Evolutionary conservation across 2,329 filamentous ascomycete genomes (phyloP), one percentile per base, ranked within the genome.

Genomic region (Madurella fahalii): DNA sequence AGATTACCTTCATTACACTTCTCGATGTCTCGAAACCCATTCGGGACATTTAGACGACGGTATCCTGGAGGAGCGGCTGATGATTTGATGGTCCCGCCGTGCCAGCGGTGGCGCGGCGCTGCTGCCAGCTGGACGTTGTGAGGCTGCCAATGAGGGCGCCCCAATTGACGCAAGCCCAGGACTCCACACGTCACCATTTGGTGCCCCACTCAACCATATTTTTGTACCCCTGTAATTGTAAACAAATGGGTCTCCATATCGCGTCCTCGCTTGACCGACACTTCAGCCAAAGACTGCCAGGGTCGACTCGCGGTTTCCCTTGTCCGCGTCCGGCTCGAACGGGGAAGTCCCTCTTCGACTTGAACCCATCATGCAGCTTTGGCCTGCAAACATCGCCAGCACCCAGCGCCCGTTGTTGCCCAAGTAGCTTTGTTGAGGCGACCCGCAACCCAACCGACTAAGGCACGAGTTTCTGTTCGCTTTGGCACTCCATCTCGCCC

Each of bases 191-290:
- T 16, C 13, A 11, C 37, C 12, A 34, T 42, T 25, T 16, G 18
- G 34, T 40, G 49, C 48, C 56, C 56, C 53, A 58, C 53, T 47
- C 44, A n/a, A 41, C 46, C 45, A 40, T 53, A 43, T 56, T 58
- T 58, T 57, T 53, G 58, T 48, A 48, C 56, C 57, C 52, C 52
- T 30, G 48, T 40, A 43, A 43, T 18, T 55, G 56, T 60, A 60
- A 60, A 60, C 58, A 60, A 60, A 60, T 52, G 51, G 53, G 31
- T 16, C 47, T 44, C 32, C 45, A 42, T 44, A 58, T 56, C 58
- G 58, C 58, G 58, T 60, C 45, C 40, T 43, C 51, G 41, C 45
- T 40, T 54, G 50, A 53, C 53, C 45, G 50, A 50, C 52, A 47
- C 40, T 43, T 37, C 13, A 42, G 39, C 25, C 20, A 20, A 37